Base-by-base conservation (phyloP, 495 filamentous ascomycete genomes). In the Penicillium antarcticum region DNA sequence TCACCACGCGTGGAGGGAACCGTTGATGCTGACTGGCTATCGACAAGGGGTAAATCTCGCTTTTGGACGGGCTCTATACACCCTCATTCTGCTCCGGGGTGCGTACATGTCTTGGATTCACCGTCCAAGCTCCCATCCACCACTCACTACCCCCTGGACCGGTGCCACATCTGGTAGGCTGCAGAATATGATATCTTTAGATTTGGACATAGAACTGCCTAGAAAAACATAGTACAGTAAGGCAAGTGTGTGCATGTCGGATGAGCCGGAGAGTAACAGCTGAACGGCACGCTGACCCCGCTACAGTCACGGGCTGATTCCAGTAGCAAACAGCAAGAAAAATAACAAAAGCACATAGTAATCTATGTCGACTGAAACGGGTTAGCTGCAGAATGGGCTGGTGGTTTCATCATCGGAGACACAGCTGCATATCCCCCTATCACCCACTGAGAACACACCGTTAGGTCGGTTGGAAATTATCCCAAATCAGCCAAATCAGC, bases 1-100 rank as follows among this genome's bases (percentile, higher is more conserved):
- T 65, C 55, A 62, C 13, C 42, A 46, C 37, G 33, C 47, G 39
- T 45, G 51, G 50, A 62, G 44, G 39, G 54, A 53, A 23, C 41
- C 49, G 8, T 17, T 21, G 5, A 21, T 13, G 21, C 26, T 62
- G 38, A 56, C 44, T 65, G 62, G 62, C 36, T 45, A 26, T 18
- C 35, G 48, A 12, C 24, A 40, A 42, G 23, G 24, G 42, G 26
- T 35, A 45, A 42, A 49, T 32, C 31, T 50, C 42, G 36, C 31
- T 46, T 42, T 17, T 51, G 13, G 42, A 42, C 39, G 33, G 16
- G 1, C 5, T 8, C 5, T 14, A 39, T 39, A 39, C 36, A 39
- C 45, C 26, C 26, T 29, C 26, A 31, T 48, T 24, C 31, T 40
- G 36, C 24, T 21, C 34, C 38, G 19, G 10, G 12, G 45, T 47